Evolutionary conservation across 148 eudicot species (phyloP), one percentile per base, ranked within the genome.

Genomic region (Rhododendron williamsianum): DNA sequence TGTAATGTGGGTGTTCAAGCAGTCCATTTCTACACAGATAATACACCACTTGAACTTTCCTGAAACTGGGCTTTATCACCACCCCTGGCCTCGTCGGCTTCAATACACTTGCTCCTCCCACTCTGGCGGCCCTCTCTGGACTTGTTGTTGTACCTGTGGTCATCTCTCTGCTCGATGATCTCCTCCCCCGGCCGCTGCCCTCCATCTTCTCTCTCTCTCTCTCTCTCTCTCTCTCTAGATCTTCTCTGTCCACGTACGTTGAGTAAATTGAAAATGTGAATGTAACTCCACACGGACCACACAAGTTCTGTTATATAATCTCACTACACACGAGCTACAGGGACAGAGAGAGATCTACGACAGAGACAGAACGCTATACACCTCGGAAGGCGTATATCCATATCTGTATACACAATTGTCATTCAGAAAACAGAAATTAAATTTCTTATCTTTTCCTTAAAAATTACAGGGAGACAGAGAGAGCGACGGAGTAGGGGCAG

Each of bases 1-100:
- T 87, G 83, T 87, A 94, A 82, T 96, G 98, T 9, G 98, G 98
- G 79, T 96, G 98, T 82, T 96, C 93, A 76, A 96, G 98, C 11
- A 93, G 96, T 2, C 94, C 98, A 84, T 94, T 94, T 72, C 94
- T 89, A 49, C 94, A 93, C 30, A 96, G 91, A 79, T 96, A 96
- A 72, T 96, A 96, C 48, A 96, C 98, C 41, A 96, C 96, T 90
- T 96, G 94, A 45, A 92, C 94, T 87, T 83, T 90, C 60, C 82
- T 91, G n/a, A 89, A 85, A 18, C 78, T 38, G 43, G 85, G 81
- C 35, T 86, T 86, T 3, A 76, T 25, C 43, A 45, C 69, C 78
- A 21, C 27, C 48, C 11, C 76, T 12, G 63, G 85, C 79, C 76
- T 73, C 65, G 38, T 73, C 36, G 35, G 18, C 15, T 69, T 69